Percentiles rank a stretch among this genome's conserved stretches.
These are phyloP conservation scores for Vitis riparia DNA, from an alignment of 164 flowering plant genomes.

Conservation along the genomic window DNA sequence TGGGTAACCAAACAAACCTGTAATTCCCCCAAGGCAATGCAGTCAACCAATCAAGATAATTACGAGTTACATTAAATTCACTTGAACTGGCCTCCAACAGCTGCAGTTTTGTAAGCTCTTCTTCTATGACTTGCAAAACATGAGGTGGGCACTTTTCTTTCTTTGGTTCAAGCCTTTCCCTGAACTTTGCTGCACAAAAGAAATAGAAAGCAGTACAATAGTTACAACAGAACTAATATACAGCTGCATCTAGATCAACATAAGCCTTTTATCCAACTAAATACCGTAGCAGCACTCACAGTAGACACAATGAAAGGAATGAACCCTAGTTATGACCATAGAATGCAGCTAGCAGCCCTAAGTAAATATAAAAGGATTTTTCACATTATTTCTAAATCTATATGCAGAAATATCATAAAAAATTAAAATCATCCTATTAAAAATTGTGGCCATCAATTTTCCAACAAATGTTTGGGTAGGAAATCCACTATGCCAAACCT, in stretches of 20 bases:
- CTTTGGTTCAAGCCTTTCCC: conserved; percentile 88
- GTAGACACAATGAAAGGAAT: neutral
- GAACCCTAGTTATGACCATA: no score
- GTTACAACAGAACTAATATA: neutral
- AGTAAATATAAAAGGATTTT: no score
- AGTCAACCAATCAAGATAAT: conserved; percentile 98
- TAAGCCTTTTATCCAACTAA: neutral
- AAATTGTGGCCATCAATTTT: no score
- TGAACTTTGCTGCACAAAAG: conserved; percentile 76
- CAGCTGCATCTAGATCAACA: neutral
- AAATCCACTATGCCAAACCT: neutral
- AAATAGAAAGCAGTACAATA: conserved; percentile 7
- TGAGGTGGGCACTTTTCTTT: conserved; percentile 88
- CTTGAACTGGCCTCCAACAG: conserved; percentile 96
- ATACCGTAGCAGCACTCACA: neutral
- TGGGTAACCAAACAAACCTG: conserved; percentile 47
- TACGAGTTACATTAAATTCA: conserved; percentile 98
- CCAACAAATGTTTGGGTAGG: no score
- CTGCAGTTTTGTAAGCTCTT: conserved; percentile 93
- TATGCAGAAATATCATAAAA: neutral
- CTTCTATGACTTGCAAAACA: conserved; percentile 97
- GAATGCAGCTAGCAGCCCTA: no score
- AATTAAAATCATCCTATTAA: neutral
- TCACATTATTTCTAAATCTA: no score
- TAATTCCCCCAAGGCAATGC: conserved; percentile 96